Evolutionary conservation across 768 basidiomycete genomes (phyloP).

Genomic region (Tylopilus subfusipes): DNA sequence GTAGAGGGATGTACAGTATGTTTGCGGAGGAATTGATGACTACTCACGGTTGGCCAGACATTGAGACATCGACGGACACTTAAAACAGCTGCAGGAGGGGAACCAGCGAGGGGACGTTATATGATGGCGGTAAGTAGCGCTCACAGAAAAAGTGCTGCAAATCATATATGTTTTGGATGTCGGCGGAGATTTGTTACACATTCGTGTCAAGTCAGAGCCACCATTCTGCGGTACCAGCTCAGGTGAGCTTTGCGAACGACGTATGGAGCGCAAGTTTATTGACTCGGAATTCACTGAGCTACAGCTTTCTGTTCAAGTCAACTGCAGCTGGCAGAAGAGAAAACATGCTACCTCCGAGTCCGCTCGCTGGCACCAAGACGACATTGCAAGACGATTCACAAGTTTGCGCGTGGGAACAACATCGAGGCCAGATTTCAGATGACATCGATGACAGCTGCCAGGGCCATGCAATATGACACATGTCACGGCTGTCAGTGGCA

Average conservation of each 20-base stretch:
- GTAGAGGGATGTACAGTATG: too few species aligned
- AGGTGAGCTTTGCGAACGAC: not conserved
- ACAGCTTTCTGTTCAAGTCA: not conserved
- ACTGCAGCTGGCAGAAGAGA: not conserved
- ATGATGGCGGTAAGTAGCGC: not conserved
- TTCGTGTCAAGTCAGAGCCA: not conserved
- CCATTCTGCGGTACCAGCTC: not conserved
- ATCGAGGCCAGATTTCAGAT: too few species aligned
- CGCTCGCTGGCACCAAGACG: too few species aligned
- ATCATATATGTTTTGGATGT: not conserved
- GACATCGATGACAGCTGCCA: not conserved
- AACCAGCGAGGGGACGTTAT: not conserved
- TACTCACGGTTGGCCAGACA: conserved; percentile 5
- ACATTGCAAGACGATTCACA: too few species aligned
- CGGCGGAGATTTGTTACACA: not conserved
- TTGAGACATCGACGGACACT: not conserved
- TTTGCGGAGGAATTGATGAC: not conserved
- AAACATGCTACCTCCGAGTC: too few species aligned
- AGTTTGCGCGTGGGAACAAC: not conserved
- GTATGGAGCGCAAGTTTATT: too few species aligned
- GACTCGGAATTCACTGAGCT: not conserved
- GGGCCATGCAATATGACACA: not conserved
- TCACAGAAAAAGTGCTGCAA: not conserved
- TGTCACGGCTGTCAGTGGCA: not conserved
- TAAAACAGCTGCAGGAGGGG: not conserved